Base-by-base conservation (phyloP, 2,329 filamentous ascomycete species). In the Verticillium tricorpus region DNA sequence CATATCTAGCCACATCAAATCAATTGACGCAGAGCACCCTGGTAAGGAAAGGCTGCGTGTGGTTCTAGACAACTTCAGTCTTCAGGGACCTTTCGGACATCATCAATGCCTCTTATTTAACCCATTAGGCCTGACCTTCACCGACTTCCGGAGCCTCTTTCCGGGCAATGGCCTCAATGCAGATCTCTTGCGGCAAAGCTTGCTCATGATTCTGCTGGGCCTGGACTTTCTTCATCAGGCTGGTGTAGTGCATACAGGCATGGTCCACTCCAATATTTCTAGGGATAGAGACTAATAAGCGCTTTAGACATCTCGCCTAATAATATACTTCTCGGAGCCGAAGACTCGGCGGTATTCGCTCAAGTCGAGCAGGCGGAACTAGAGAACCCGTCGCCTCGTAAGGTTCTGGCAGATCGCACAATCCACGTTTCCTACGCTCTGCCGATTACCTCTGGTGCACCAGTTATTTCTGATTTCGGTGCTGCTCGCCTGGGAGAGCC, bases 401-500 rank as follows among this genome's bases (percentile, higher is more conserved):
- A 74, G 59, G 56, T 71, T n/a, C 61, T 70, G 19, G 25, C 52
- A 4, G 69, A 70, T 61, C 68, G 72, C 5, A 67, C 64, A 2
- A 68, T 73, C 14, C 69, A 74, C 61, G 60, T 65, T 2, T 73
- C 71, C 61, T 74, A 31, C 67, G 68, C 7, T 63, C 68, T 2
- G 70, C 68, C n/a, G 61, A 65, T 40, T 60, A 61, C 6, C 64
- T 40, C 62, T 12, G 66, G 67, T 3, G 63, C 59, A 5, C 69
- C 69, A 4, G 62, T 74, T 11, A 64, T 75, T 5, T 68, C 64
- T 40, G 72, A 76, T 60, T 69, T 74, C 40, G 72, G 73, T n/a
- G 66, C 69, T 55, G 70, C 72, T 2, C 63, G 64, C 22, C 59
- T 70, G 17, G 69, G 71, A 17, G 64, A 71, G 3, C 37, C 37